phyloP scores from a whole-genome alignment of 208 protist genomes.

The Leishmania gerbilli region DNA sequence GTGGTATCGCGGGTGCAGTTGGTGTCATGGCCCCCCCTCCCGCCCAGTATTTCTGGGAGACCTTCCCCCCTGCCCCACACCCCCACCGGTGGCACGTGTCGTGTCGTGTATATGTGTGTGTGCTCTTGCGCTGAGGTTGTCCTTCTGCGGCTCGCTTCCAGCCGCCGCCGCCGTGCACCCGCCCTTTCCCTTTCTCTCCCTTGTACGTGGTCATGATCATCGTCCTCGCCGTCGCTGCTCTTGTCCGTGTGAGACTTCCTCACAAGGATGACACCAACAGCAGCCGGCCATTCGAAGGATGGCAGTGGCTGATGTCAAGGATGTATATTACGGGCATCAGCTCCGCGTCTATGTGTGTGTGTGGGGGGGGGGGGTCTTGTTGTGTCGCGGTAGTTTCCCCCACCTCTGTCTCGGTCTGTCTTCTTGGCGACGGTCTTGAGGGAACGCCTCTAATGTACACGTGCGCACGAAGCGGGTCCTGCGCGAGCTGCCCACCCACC shows the following conservation, averaged over 20 bases:
- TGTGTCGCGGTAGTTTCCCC: not conserved
- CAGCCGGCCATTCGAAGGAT: no score
- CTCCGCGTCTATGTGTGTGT: not conserved
- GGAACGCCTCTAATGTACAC: no score
- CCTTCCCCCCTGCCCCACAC: not conserved
- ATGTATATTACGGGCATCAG: not conserved
- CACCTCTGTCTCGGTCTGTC: no score
- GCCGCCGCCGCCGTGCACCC: not conserved
- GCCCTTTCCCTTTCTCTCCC: not conserved
- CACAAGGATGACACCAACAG: not conserved
- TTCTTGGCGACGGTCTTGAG: no score
- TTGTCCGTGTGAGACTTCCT: not conserved
- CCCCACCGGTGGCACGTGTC: not conserved
- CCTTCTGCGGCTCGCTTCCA: not conserved
- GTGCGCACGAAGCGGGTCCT: no score
- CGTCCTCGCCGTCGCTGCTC: not conserved
- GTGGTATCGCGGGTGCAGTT: not conserved
- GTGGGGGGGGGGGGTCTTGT: no score
- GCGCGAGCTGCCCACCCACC: no score
- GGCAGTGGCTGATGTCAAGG: not conserved
- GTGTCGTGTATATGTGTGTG: no score
- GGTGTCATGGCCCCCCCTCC: not conserved
- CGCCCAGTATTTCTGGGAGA: not conserved
- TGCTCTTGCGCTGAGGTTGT: not conserved
- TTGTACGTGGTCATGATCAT: not conserved